Percentiles rank a stretch among this genome's conserved stretches.
Conservation (phyloP, 495 filamentous ascomycete species). For the Pseudevernia furfuracea region DNA sequence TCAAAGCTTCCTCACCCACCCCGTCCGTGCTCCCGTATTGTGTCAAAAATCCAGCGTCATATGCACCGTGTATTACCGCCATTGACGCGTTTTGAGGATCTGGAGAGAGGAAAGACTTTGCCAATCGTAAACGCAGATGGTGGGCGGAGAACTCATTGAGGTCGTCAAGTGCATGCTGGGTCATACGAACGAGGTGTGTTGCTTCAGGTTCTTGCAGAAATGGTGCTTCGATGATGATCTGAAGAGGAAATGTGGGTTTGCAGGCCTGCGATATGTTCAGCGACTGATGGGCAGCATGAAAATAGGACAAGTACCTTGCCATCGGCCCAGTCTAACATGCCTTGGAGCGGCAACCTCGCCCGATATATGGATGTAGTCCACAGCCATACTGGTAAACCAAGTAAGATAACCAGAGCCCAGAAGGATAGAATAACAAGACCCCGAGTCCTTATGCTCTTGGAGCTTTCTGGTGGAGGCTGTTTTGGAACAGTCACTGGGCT, state of each 20-base stretch:
- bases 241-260: conserved; percentile 77
- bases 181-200: conserved; percentile 68
- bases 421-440: conserved; percentile 76
- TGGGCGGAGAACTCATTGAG: conserved; percentile 89
- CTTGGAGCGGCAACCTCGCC: conserved; percentile 69
- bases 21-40: conserved; percentile 19
- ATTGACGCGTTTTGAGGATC: conserved; percentile 15
- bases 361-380: conserved; percentile 92
- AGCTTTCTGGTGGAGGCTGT: conserved; percentile 65
- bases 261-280: conserved; percentile 54
- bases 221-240: conserved; percentile 68
- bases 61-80: conserved; percentile 6
- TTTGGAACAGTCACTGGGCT: neutral
- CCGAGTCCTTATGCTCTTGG: conserved; percentile 58
- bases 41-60: conserved; percentile 29
- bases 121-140: conserved; percentile 69
- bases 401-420: conserved; percentile 75
- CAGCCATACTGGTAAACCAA: conserved; percentile 95
- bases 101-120: conserved; percentile 31
- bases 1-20: conserved; percentile 52
- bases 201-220: conserved; percentile 60
- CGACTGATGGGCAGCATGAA: neutral
- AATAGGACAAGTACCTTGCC: conserved; percentile 59
- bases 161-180: conserved; percentile 85
- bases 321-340: conserved; percentile 90